Evolutionary conservation across 2,329 filamentous ascomycete species (phyloP).

Genomic region (Penicillium sp.): DNA sequence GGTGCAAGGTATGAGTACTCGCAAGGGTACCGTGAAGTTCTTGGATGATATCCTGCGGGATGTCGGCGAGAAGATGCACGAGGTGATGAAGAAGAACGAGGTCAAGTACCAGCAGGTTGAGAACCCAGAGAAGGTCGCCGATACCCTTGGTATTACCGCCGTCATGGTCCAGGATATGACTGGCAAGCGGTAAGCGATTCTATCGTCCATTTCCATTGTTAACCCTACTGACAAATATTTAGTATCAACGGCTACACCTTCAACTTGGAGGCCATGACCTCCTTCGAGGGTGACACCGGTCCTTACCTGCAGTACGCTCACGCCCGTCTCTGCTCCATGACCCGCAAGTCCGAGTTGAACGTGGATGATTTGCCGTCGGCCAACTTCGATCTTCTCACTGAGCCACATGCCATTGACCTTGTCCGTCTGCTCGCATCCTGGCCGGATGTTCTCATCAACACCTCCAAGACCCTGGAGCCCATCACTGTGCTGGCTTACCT

Average conservation of each 20-base stretch:
- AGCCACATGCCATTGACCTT: slow-evolving; percentile 62
- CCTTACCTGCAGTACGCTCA: slow-evolving; percentile 66
- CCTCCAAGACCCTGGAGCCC: slow-evolving; percentile 66
- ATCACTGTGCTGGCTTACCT: slow-evolving; percentile 66
- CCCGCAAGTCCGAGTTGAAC: slow-evolving; percentile 54
- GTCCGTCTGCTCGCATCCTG: slow-evolving; percentile 63
- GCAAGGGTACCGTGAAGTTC: slow-evolving; percentile 73
- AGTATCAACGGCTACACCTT: slow-evolving; percentile 65
- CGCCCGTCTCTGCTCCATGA: slow-evolving; percentile 59
- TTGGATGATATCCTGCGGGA: slow-evolving; percentile 71
- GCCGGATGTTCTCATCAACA: slow-evolving; percentile 64
- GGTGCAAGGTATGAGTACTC: slow-evolving; percentile 65
- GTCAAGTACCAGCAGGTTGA: slow-evolving; percentile 88
- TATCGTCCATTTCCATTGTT: not conserved
- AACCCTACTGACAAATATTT: slow-evolving; percentile 34
- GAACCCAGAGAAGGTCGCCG: slow-evolving; percentile 76
- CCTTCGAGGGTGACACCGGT: slow-evolving; percentile 65
- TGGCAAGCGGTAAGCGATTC: slow-evolving; percentile 70
- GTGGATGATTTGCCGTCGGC: slow-evolving; percentile 52
- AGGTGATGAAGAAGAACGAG: slow-evolving; percentile 89
- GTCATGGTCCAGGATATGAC: slow-evolving; percentile 99
- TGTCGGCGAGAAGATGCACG: slow-evolving; percentile 93
- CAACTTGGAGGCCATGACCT: slow-evolving; percentile 65
- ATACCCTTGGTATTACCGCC: slow-evolving; percentile 85
- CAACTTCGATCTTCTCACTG: slow-evolving; percentile 61